Evolutionary conservation across 129 eudicot species (phyloP), one percentile per base, ranked within the genome.

Genomic region (Flaveria brownii): DNA sequence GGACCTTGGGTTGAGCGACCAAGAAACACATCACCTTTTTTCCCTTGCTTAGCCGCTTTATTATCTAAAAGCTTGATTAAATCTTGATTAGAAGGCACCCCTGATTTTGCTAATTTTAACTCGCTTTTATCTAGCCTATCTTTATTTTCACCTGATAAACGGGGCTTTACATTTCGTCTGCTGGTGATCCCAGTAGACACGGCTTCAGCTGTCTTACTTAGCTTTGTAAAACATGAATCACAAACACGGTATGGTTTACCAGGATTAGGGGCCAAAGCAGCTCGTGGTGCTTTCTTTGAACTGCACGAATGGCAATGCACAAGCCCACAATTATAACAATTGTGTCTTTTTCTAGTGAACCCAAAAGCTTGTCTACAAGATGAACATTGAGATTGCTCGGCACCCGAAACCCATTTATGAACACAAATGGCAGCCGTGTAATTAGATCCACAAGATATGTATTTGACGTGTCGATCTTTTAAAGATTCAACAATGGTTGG

Each of bases 351-450:
- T 43, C 98, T 79, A 57, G 98, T 93, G 90, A 93, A 93, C 60
- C 98, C 98, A 49, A 93, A 93, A 25, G 98, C 92, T 50, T 90
- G 98, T 67, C 98, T 80, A 77, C 98, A 93, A 71, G 98, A 86
- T 6, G 98, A 81, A 55, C 98, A 93, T 74, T 93, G 98, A 70
- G 97, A 88, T 83, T 90, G 97, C 81, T 93, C 98, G 3, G 96
- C 91, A 72, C 96, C 97, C 59, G 97, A 90, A 45, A 93, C 95
- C 98, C 98, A 93, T 84, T 88, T 93, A 83, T 93, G 98, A 78
- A 90, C 92, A 81, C 98, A 93, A 46, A 93, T 93, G 5, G 98
- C 97, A 7, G 97, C 78, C 0, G 96, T 90, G 80, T 85, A 93
- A 71, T 87, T 90, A 43, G 98, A 93, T 17, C 98, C 98, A 81